Evolutionary conservation across 768 basidiomycete species (phyloP).

Genomic region (Leucocoprinus birnbaumii): DNA sequence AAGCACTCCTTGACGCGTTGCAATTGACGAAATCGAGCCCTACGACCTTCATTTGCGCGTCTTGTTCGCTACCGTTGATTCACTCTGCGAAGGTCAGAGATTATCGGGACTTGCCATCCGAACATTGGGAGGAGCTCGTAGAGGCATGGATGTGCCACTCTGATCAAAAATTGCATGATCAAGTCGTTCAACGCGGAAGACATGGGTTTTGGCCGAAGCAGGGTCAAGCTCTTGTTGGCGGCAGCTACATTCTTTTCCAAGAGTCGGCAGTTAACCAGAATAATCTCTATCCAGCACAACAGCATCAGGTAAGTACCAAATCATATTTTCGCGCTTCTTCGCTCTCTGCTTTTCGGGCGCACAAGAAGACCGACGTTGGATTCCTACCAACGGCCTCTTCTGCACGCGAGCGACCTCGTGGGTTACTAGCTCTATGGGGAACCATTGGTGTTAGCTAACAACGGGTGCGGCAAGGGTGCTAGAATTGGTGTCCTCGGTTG

Average conservation of each 20-base stretch:
- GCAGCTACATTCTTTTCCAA: conserved; percentile 84
- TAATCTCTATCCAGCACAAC: conserved; percentile 47
- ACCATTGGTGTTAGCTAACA: conserved; percentile 14
- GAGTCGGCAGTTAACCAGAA: conserved; percentile 48
- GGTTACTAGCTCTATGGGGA: conserved; percentile 11
- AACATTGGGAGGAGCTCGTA: conserved; percentile 96
- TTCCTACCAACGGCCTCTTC: conserved; percentile 49
- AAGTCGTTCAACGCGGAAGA: conserved; percentile 54
- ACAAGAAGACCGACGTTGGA: conserved; percentile 92
- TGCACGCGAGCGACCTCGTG: conserved; percentile 19
- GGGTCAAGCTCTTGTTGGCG: conserved; percentile 81
- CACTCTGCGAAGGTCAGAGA: conserved; percentile 42
- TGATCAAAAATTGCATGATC: conserved; percentile 80
- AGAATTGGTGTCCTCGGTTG: conserved; percentile 60
- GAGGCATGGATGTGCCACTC: conserved; percentile 99
- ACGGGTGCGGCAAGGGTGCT: conserved; percentile 23
- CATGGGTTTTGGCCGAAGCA: conserved; percentile 77
- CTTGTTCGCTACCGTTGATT: conserved; percentile 77
- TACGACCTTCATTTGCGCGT: conserved; percentile 70
- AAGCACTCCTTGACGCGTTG: conserved; percentile 65
- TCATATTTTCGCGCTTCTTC: conserved; percentile 13
- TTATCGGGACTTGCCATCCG: conserved; percentile 89
- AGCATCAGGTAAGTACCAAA: conserved; percentile 51
- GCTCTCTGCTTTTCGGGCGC: conserved; percentile 49
- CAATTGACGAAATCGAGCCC: conserved; percentile 56